Evolutionary conservation across 495 filamentous ascomycete species (phyloP), one percentile per base, ranked within the genome.

Genomic region (Podospora pseudopauciseta): DNA sequence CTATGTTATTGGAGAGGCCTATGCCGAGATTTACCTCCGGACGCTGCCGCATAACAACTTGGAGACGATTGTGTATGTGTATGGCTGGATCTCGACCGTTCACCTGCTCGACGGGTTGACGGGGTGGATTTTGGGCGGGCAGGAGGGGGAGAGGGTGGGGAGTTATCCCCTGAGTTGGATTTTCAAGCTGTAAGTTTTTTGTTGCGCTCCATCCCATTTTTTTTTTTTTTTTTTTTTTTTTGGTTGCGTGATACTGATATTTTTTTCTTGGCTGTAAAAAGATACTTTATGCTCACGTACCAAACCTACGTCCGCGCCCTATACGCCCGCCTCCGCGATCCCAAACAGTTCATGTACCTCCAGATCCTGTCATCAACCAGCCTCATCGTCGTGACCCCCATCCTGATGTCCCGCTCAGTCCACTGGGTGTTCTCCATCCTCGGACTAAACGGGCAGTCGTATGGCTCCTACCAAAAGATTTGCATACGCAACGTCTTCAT

Each of bases 291-390:
- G 74, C 74, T 88, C 19, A 89, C 87, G 2, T 89, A 89, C 77
- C 87, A 89, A 76, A 89, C 87, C 2, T 89, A 89, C 76, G 87
- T 89, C n/a, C 86, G 87, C 30, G 87, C 87, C 5, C 70, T 89
- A n/a, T 89, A 89, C 71, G 87, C 87, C 16, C 84, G 87, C 15
- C 81, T 89, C 19, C 85, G 87, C 28, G 84, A 81, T 13, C 87
- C 86, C 4, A 72, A 74, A 20, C 86, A 89, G 72, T 89, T 89
- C 76, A 80, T 86, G 63, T 78, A 82, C 67, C 81, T 89, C 18
- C 87, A 89, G 71, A 71, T 85, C 2, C 73, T 89, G 58, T 88
- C 86, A 0, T 86, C 84, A 1, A 79, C 82, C 5, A 77, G 81
- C 67, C 82, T 86, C 68, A 88, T 88, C 72, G 80, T 88, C 66